Evolutionary conservation across 2,329 filamentous ascomycete species (phyloP).

Genomic region (Neonectria ditissima): DNA sequence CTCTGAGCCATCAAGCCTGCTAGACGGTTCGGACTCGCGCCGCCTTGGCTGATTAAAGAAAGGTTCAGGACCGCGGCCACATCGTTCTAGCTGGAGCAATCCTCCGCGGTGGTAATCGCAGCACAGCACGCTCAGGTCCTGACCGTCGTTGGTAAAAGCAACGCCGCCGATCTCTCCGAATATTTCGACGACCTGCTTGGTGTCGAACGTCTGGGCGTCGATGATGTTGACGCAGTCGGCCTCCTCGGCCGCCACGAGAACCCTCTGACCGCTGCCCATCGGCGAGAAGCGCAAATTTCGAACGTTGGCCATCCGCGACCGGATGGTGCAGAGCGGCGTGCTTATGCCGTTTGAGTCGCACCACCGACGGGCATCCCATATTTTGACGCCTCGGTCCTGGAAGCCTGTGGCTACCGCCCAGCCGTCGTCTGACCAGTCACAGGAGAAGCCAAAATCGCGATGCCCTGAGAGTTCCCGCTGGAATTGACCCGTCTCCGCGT

Average conservation of each 20-base stretch:
- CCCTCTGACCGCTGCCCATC: conserved; percentile 72
- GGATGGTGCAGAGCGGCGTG: conserved; percentile 65
- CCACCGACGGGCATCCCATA: conserved; percentile 83
- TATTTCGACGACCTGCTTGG: conserved; percentile 78
- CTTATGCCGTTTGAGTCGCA: conserved; percentile 61
- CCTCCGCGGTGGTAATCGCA: conserved; percentile 75
- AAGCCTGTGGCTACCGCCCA: conserved; percentile 81
- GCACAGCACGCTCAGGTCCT: conserved; percentile 76
- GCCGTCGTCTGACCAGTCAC: conserved; percentile 83
- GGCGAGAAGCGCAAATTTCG: conserved; percentile 80
- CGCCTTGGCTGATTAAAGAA: conserved; percentile 37
- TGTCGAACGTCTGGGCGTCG: conserved; percentile 71
- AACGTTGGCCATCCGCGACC: conserved; percentile 75
- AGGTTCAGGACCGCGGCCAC: conserved; percentile 47
- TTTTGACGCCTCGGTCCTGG: conserved; percentile 78
- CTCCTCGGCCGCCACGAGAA: conserved; percentile 80
- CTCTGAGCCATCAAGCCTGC: conserved; percentile 31
- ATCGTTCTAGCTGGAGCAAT: conserved; percentile 70
- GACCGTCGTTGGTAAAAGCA: conserved; percentile 74
- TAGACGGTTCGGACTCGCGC: conserved; percentile 16
- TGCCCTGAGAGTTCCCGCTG: conserved; percentile 72
- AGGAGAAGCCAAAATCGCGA: conserved; percentile 79
- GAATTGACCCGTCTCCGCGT: conserved; percentile 73
- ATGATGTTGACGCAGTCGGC: conserved; percentile 80
- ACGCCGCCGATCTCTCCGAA: conserved; percentile 82